Percentiles rank a stretch among this genome's conserved stretches.
phyloP scores from a whole-genome alignment of 2,329 filamentous ascomycete genomes.

The Fonsecaea multimorphosa region DNA sequence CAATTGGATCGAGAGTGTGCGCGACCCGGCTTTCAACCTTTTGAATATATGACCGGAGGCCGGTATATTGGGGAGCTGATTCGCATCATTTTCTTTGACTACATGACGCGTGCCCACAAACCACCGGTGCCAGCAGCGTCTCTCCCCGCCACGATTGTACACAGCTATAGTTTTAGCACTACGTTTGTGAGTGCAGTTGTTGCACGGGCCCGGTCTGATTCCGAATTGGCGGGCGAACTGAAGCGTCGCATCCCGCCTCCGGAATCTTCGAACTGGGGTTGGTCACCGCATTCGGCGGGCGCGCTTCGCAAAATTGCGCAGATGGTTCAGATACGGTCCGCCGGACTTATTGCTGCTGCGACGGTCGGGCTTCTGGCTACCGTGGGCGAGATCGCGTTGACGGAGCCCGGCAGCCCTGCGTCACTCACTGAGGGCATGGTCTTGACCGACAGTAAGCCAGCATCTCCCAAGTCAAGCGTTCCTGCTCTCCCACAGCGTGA shows the following conservation, averaged over 20 bases:
- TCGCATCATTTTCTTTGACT: constrained; percentile 71
- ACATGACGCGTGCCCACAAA: constrained; percentile 55
- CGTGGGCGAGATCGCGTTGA: constrained; percentile 65
- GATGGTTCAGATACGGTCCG: constrained; percentile 73
- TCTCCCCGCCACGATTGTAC: constrained; percentile 63
- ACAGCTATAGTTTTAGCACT: constrained; percentile 70
- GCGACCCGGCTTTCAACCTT: constrained; percentile 76
- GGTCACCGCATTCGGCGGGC: constrained; percentile 66
- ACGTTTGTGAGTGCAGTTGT: constrained; percentile 74
- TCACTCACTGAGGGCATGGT: constrained; percentile 27
- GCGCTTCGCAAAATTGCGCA: constrained; percentile 71
- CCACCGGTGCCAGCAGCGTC: constrained; percentile 50
- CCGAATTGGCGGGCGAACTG: constrained; percentile 54
- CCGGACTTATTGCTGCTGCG: constrained; percentile 74
- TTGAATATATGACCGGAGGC: constrained; percentile 84
- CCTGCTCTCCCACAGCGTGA: constrained; percentile 19
- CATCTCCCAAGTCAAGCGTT: constrained; percentile 30
- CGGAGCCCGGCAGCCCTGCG: constrained; percentile 32
- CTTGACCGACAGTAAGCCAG: constrained; percentile 29
- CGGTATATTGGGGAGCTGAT: constrained; percentile 79
- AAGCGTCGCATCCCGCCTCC: constrained; percentile 61
- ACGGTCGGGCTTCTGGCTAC: constrained; percentile 72
- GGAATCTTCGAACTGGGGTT: constrained; percentile 59
- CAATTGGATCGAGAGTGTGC: constrained; percentile 71
- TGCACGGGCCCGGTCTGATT: constrained; percentile 59